These are phyloP conservation scores for Santalum album DNA, from an alignment of 164 flowering plant species.

Conservation along the genomic window DNA sequence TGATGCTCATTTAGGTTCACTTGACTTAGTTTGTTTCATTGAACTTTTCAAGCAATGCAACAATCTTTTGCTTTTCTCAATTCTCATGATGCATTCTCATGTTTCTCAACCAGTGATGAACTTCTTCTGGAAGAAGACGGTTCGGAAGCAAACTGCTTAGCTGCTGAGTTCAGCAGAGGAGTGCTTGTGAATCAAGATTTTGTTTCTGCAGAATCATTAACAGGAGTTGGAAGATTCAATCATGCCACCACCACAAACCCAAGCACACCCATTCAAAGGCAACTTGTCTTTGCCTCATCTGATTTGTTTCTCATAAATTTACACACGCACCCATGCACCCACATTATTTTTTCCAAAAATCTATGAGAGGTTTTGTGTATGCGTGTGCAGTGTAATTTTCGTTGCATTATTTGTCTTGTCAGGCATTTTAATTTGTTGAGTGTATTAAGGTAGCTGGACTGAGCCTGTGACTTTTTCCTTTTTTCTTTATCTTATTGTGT, in stretches of 20 bases:
- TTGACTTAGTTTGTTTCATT: background rate
- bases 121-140: conserved; percentile 82
- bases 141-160: conserved; percentile 35
- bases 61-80: background rate
- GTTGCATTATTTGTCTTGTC: no score
- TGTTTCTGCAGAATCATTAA: conserved; percentile 26
- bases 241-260: conserved; percentile 23
- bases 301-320: background rate
- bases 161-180: conserved; percentile 40
- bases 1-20: background rate
- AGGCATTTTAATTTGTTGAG: no score
- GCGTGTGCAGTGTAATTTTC: no score
- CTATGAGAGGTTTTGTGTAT: background rate
- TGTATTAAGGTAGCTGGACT: no score
- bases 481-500: background rate
- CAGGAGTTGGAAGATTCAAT: conserved; percentile 40
- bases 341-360: no score
- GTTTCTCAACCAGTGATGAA: conserved; percentile 63
- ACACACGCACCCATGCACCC: no score
- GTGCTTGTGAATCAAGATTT: conserved; percentile 38
- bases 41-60: background rate
- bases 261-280: conserved; percentile 45
- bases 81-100: conserved; percentile 1
- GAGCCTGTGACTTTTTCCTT: no score
- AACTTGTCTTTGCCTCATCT: background rate